Percentiles rank a stretch among this genome's conserved stretches.
Evolutionary conservation across 257 asterid genomes (phyloP).

Genomic region (Perilla frutescens): DNA sequence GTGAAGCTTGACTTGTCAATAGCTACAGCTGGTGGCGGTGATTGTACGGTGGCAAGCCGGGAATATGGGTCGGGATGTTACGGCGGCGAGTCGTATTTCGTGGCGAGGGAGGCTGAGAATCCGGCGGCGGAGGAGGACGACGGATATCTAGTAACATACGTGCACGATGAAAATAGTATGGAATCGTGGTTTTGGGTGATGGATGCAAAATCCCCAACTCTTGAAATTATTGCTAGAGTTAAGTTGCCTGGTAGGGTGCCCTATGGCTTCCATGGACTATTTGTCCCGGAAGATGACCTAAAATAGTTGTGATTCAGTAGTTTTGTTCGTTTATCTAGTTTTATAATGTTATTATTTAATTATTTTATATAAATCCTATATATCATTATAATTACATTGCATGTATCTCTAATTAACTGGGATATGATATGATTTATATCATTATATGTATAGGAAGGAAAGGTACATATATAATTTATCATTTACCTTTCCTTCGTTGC

Average conservation of each 20-base stretch:
- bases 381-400: no score
- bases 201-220: conserved; percentile 62
- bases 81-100: conserved; percentile 42
- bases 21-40: background rate
- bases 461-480: no score
- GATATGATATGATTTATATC: no score
- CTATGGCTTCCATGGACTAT: conserved; percentile 62
- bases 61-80: conserved; percentile 35
- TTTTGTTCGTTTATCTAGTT: no score
- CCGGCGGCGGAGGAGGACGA: conserved; percentile 54
- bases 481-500: no score
- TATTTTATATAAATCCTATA: no score
- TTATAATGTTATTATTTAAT: background rate
- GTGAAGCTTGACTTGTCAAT: conserved; percentile 37
- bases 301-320: no score
- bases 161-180: conserved; percentile 50
- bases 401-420: no score
- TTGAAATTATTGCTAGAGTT: conserved; percentile 54
- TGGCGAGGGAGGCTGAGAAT: conserved; percentile 36
- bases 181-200: conserved; percentile 60
- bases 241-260: conserved; percentile 60
- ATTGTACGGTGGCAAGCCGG: conserved; percentile 39
- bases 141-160: conserved; percentile 54
- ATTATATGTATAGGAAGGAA: no score
- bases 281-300: conserved; percentile 45